These are phyloP conservation scores for Naganishia antarctica DNA, from an alignment of 768 basidiomycete genomes.

Conservation along the genomic window DNA sequence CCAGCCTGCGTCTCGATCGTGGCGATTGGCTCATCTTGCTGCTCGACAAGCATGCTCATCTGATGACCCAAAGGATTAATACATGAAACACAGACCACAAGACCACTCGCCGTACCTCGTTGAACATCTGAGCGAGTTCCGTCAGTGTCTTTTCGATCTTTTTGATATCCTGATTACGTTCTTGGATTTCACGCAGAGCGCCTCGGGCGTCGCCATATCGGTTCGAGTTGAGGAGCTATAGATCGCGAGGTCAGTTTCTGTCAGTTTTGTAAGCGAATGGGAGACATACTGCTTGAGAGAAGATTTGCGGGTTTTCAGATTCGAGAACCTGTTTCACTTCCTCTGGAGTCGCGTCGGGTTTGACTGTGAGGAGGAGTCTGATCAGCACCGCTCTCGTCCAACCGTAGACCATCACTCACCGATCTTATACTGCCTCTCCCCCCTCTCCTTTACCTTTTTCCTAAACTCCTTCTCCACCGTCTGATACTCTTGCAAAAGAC, in stretches of 20 bases:
- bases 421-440: slow-evolving; percentile 54
- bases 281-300: slow-evolving; percentile 56
- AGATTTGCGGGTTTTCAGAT: slow-evolving; percentile 66
- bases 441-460: slow-evolving; percentile 53
- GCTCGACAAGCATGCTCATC: slow-evolving; percentile 73
- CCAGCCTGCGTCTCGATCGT: slow-evolving; percentile 61
- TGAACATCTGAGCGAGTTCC: slow-evolving; percentile 84
- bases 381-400: not conserved
- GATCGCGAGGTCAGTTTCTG: slow-evolving; percentile 19
- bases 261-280: not conserved
- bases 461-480: slow-evolving; percentile 52
- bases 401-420: slow-evolving; percentile 33
- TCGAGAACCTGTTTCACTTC: slow-evolving; percentile 71
- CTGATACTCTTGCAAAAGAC: slow-evolving; percentile 52
- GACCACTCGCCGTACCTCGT: slow-evolving; percentile 57
- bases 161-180: slow-evolving; percentile 76
- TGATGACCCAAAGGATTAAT: slow-evolving; percentile 39
- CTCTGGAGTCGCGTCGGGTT: slow-evolving; percentile 76
- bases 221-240: slow-evolving; percentile 66
- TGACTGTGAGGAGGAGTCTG: slow-evolving; percentile 47
- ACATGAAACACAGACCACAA: not conserved
- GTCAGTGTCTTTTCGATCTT: slow-evolving; percentile 79
- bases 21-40: slow-evolving; percentile 72
- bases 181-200: slow-evolving; percentile 82
- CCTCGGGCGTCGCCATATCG: slow-evolving; percentile 76